Evolutionary conservation across 2,329 filamentous ascomycete genomes (phyloP), one percentile per base, ranked within the genome.

Genomic region (Beauveria brongniartii): DNA sequence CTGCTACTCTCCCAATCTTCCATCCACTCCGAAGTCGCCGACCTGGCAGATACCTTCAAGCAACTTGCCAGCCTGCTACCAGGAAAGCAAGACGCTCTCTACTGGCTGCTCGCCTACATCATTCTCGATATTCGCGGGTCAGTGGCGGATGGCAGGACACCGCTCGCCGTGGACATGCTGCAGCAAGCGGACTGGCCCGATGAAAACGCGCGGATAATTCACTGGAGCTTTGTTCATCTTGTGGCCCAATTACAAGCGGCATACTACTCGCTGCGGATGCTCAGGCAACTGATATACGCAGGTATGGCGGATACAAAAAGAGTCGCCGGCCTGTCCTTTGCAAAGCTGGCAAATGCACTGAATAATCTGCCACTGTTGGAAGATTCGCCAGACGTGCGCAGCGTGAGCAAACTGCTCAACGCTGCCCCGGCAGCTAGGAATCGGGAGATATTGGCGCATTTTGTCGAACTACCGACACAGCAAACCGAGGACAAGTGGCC

Each of bases 201-300:
- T 28, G 54, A 61, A 18, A 53, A 20, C 1, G 18, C 53, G 9
- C 8, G n/a, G 0, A 50, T 14, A 3, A 65, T 67, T 53, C 70
- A 65, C 1, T 90, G 87, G 88, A 75, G 80, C 10, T 73, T 80
- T 20, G 71, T 88, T 48, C 87, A 91, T 66, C 76, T 88, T 53
- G 70, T 78, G 9, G 85, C 86, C 0, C 83, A 87, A 64, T 70
- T 85, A 84, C 48, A 81, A 84, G 63, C 68, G 81, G 22, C 72
- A 73, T 62, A 83, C 86, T 67, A 69, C 41, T 69, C 67, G 0
- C 51, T 69, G 12, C 61, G 66, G n/a, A 68, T 76, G 26, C 61
- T 85, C 4, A 64, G 81, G 2, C 73, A 74, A 26, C 67, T 75
- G 9, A 56, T 76, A 2, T 63, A 65, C 1, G 52, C 69, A 20